A percentile compares a stretch with the other conserved stretches of the same genome.
phyloP scores from a whole-genome alignment of 2,329 filamentous ascomycete species.

The Penicillium brasilianum region DNA sequence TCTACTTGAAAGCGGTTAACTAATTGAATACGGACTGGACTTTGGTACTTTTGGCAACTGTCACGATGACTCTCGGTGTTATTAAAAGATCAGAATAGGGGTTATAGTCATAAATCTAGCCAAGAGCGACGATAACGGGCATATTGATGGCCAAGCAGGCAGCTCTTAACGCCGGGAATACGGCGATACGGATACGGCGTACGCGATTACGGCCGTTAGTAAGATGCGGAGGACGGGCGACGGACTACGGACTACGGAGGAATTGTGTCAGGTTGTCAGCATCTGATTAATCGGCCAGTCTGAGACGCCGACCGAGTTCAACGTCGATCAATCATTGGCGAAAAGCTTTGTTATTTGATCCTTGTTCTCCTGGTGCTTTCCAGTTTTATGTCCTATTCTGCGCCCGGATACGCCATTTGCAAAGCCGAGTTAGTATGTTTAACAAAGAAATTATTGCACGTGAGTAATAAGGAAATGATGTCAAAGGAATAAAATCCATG shows the following conservation, averaged over 20 bases:
- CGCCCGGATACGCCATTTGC: background rate
- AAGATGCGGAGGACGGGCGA: background rate
- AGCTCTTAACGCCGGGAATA: background rate
- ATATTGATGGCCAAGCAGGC: background rate
- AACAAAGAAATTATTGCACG: background rate
- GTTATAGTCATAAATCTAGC: background rate
- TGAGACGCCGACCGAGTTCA: background rate
- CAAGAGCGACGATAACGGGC: too few species aligned
- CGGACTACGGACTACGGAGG: background rate
- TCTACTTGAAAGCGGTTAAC: background rate
- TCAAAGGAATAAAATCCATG: background rate
- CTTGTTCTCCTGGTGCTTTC: background rate
- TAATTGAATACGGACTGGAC: background rate
- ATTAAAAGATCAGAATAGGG: background rate
- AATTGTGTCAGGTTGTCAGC: constrained; percentile 1
- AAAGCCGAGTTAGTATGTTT: background rate
- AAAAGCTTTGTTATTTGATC: background rate
- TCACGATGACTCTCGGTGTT: too few species aligned
- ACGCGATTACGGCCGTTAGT: constrained; percentile 4
- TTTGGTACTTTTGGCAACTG: too few species aligned
- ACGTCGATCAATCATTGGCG: background rate
- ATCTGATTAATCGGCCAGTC: constrained; percentile 1
- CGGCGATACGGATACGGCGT: constrained; percentile 1
- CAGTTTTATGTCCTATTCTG: background rate
- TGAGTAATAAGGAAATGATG: background rate